These are phyloP conservation scores for Nicotiana tabacum DNA, from an alignment of 257 asterid species.

Conservation along the genomic window DNA sequence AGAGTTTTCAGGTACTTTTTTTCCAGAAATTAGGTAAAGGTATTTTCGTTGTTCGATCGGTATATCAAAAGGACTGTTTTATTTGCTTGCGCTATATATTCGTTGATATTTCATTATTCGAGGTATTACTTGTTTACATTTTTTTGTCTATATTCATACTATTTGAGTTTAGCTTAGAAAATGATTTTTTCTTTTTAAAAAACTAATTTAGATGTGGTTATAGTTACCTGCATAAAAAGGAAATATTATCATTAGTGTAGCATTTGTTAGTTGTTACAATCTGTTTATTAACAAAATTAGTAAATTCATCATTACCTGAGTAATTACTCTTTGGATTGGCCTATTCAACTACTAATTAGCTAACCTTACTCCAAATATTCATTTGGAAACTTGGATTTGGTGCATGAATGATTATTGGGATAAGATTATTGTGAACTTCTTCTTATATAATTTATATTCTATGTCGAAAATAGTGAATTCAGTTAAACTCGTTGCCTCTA, in stretches of 20 bases:
- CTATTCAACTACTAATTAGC: too few relatives aligned
- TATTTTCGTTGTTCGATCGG: background rate
- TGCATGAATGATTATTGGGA: background rate
- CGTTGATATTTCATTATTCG: background rate
- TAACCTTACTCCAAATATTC: background rate
- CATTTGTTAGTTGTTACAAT: background rate
- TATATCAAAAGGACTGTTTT: background rate
- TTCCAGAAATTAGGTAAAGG: too few relatives aligned
- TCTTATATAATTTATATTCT: too few relatives aligned
- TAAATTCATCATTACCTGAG: background rate
- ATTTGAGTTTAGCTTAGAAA: background rate
- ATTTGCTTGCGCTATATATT: background rate
- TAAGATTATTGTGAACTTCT: background rate
- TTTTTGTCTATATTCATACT: background rate
- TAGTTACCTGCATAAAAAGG: background rate
- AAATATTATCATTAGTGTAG: background rate
- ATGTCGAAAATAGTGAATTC: too few relatives aligned
- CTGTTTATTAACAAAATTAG: background rate
- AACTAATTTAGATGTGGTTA: background rate
- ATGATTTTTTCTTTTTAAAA: too few relatives aligned
- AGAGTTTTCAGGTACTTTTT: slow-evolving; percentile 8
- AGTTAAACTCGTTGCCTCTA: too few relatives aligned
- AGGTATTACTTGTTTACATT: background rate
- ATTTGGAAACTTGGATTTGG: background rate
- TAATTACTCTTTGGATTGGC: background rate